Percentiles rank a stretch among this genome's conserved stretches.
phyloP scores from a whole-genome alignment of 225 moss, liverwort and hornwort genomes.

The Sphagnum contortum region DNA sequence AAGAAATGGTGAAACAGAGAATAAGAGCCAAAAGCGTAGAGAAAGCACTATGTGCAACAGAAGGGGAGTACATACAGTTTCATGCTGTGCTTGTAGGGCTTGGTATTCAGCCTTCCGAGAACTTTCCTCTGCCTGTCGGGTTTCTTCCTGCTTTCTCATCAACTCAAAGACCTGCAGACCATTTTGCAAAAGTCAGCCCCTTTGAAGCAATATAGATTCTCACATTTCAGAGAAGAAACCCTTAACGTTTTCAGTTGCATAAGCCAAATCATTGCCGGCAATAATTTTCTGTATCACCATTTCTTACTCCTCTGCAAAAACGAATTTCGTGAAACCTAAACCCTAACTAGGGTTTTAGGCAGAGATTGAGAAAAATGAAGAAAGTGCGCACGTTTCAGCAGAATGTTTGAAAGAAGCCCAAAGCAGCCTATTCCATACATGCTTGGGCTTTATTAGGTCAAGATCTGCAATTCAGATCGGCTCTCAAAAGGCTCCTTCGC shows the following conservation, averaged over 20 bases:
- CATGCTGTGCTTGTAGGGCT: constrained; percentile 88
- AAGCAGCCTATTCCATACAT: not conserved
- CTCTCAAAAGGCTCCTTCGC: no score
- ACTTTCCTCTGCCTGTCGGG: constrained; percentile 69
- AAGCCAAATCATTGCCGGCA: not conserved
- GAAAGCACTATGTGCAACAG: no score
- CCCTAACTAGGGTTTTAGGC: constrained; percentile 30
- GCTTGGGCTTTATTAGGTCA: no score
- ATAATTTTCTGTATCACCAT: not conserved
- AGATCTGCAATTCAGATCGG: no score
- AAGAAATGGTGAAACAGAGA: no score
- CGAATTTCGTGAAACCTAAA: constrained; percentile 6
- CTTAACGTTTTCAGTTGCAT: no score
- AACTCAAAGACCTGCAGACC: constrained; percentile 80
- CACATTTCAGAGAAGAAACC: no score
- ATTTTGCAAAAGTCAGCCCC: no score
- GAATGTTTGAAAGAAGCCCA: not conserved
- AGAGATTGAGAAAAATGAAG: not conserved
- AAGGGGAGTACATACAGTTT: constrained; percentile 38
- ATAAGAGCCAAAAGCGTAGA: no score
- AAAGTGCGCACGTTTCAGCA: not conserved
- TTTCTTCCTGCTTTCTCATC: constrained; percentile 94
- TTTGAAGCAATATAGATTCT: no score
- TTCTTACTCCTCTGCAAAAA: not conserved
- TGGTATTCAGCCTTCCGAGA: constrained; percentile 72